Percentiles rank a stretch among this genome's conserved stretches.
These are phyloP conservation scores for Beauveria varroae DNA, from an alignment of 2,329 filamentous ascomycete genomes.

Conservation along the genomic window DNA sequence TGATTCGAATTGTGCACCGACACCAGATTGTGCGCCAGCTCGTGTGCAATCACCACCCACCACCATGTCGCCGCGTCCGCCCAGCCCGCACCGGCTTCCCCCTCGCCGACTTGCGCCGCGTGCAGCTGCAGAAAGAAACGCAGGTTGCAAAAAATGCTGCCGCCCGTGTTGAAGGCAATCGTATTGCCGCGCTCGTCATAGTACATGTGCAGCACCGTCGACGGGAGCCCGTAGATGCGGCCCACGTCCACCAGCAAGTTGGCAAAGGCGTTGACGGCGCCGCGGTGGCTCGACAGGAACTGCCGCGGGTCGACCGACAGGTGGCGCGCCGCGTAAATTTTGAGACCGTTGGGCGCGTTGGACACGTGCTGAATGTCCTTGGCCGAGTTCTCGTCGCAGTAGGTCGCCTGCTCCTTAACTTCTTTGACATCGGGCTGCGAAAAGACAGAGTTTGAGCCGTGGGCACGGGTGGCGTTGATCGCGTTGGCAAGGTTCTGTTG, in stretches of 20 bases:
- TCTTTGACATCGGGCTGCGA: slow-evolving; percentile 61
- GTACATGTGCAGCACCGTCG: slow-evolving; percentile 72
- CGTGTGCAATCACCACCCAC: slow-evolving; percentile 94
- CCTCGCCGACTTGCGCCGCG: slow-evolving; percentile 34
- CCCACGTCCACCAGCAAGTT: slow-evolving; percentile 61
- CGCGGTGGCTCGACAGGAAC: slow-evolving; percentile 56
- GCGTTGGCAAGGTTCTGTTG: slow-evolving; percentile 70
- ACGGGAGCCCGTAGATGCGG: slow-evolving; percentile 63
- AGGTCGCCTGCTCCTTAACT: slow-evolving; percentile 75
- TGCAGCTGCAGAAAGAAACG: slow-evolving; percentile 81
- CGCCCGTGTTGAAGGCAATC: slow-evolving; percentile 86
- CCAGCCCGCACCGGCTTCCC: slow-evolving; percentile 35
- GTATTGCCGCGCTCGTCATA: slow-evolving; percentile 71
- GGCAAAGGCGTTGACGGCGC: slow-evolving; percentile 62
- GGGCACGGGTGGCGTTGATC: slow-evolving; percentile 68
- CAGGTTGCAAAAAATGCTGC: slow-evolving; percentile 90
- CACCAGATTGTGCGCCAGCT: slow-evolving; percentile 91
- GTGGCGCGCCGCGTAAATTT: slow-evolving; percentile 60
- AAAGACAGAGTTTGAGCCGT: slow-evolving; percentile 68
- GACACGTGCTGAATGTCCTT: slow-evolving; percentile 66
- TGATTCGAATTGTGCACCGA: slow-evolving; percentile 68
- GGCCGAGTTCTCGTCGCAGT: slow-evolving; percentile 72
- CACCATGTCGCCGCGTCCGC: slow-evolving; percentile 74
- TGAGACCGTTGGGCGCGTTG: slow-evolving; percentile 64
- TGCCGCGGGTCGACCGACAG: slow-evolving; percentile 35